Conservation (phyloP, 805 yeast species). For the Suhomyces kilbournensis region DNA sequence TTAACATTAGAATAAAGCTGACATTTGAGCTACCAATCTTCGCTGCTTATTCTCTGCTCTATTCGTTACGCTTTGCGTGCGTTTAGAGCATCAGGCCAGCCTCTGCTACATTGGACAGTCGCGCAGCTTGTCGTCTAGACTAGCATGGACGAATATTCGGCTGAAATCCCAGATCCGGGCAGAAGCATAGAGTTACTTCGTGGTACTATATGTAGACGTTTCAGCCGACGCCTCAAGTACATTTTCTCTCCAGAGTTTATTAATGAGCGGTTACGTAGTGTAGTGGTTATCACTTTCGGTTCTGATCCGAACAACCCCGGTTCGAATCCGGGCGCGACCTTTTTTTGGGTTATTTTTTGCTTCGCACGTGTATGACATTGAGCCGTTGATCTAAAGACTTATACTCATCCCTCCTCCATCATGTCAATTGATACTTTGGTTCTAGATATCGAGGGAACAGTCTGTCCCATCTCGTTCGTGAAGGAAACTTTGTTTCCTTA, state of each 20-base stretch:
- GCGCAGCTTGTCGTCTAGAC: background rate
- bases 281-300: conserved; percentile 81
- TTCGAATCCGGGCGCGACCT: conserved; percentile 85
- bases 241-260: background rate
- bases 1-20: background rate
- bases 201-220: too few species aligned
- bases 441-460: conserved; percentile 88
- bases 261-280: conserved; percentile 44
- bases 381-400: background rate
- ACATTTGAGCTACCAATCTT: too few species aligned
- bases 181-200: background rate
- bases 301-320: conserved; percentile 82
- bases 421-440: conserved; percentile 25
- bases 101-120: background rate
- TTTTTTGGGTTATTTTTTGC: conserved; percentile 1
- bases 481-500: conserved; percentile 76
- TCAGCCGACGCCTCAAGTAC: background rate
- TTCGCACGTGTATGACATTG: background rate
- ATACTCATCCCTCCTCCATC: background rate
- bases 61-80: background rate
- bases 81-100: background rate
- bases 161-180: too few species aligned
- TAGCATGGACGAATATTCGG: too few species aligned
- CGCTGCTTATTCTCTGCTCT: too few species aligned
- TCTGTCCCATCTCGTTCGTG: conserved; percentile 88